phyloP scores from a whole-genome alignment of 768 basidiomycete species.

The Omphalotus guepiniiformis region DNA sequence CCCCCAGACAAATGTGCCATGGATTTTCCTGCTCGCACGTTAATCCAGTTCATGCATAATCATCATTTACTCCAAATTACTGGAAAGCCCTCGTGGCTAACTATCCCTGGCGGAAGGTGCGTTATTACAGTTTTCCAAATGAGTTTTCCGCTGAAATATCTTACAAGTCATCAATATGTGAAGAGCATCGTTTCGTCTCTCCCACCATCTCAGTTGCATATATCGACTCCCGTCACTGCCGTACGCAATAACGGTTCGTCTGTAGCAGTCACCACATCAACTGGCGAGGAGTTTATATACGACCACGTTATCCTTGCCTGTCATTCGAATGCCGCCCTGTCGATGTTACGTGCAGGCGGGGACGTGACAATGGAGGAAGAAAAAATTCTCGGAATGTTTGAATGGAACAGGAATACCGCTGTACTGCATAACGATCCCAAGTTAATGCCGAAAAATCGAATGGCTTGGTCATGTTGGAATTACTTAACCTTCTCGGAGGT shows the following conservation, averaged over 20 bases:
- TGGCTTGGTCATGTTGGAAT: constrained; percentile 79
- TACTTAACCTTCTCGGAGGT: constrained; percentile 54
- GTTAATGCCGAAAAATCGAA: constrained; percentile 61
- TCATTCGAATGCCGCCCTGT: constrained; percentile 62
- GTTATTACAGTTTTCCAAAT: background rate
- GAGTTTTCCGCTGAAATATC: background rate
- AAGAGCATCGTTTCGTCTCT: constrained; percentile 54
- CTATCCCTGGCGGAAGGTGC: constrained; percentile 70
- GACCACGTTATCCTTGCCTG: constrained; percentile 74
- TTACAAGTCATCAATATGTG: constrained; percentile 58
- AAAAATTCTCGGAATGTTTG: constrained; percentile 50
- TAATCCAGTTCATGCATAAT: constrained; percentile 71
- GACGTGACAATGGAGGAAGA: constrained; percentile 36
- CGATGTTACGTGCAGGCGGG: constrained; percentile 40
- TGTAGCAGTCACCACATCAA: constrained; percentile 43
- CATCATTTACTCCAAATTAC: constrained; percentile 70
- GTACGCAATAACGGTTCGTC: constrained; percentile 28
- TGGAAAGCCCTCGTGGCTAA: constrained; percentile 70
- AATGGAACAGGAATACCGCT: constrained; percentile 66
- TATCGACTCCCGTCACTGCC: constrained; percentile 52
- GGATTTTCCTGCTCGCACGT: constrained; percentile 66
- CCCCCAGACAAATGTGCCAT: constrained; percentile 64
- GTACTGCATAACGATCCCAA: constrained; percentile 47
- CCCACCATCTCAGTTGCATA: constrained; percentile 48
- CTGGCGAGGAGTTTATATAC: constrained; percentile 42